A percentile compares a stretch with the other conserved stretches of the same genome.
These are phyloP conservation scores for Aspergillus mulundensis DNA, from an alignment of 495 filamentous ascomycete species.

Conservation along the genomic window DNA sequence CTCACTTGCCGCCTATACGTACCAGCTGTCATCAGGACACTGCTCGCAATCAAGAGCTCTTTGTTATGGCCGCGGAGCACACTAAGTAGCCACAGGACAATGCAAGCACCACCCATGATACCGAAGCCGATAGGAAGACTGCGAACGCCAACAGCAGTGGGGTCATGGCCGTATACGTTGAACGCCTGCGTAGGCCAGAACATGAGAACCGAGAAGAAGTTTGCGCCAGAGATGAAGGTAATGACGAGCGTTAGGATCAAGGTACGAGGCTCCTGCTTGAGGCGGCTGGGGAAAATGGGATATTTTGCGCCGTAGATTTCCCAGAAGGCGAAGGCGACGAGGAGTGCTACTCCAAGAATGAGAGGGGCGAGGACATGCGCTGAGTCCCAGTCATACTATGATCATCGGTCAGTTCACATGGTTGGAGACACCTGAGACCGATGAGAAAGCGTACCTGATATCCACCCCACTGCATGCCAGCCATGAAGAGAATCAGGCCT, in stretches of 20 bases:
- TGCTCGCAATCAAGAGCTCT: slow-evolving; percentile 58
- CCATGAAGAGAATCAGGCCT: slow-evolving; percentile 62
- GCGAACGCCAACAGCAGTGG: slow-evolving; percentile 61
- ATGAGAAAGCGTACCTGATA: slow-evolving; percentile 48
- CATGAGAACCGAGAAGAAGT: slow-evolving; percentile 71
- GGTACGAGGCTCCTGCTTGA: slow-evolving; percentile 61
- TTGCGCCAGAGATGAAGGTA: slow-evolving; percentile 69
- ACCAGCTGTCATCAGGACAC: slow-evolving; percentile 66
- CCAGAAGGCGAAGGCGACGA: slow-evolving; percentile 57
- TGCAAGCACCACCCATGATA: slow-evolving; percentile 58
- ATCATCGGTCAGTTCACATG: neutral
- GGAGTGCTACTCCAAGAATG: slow-evolving; percentile 49
- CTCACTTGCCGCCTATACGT: slow-evolving; percentile 8
- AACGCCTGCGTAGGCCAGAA: slow-evolving; percentile 73
- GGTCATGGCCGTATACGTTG: slow-evolving; percentile 70
- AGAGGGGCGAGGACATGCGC: slow-evolving; percentile 58
- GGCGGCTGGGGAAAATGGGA: slow-evolving; percentile 62
- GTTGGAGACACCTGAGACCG: neutral
- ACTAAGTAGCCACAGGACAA: slow-evolving; percentile 59
- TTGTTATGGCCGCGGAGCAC: slow-evolving; percentile 59
- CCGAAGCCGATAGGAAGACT: slow-evolving; percentile 63
- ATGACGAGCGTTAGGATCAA: slow-evolving; percentile 63
- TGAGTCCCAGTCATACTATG: slow-evolving; percentile 54
- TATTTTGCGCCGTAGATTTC: slow-evolving; percentile 56
- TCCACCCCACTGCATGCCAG: slow-evolving; percentile 65